Evolutionary conservation across 2,329 filamentous ascomycete genomes (phyloP).

Genomic region (Fusarium bulbicola): DNA sequence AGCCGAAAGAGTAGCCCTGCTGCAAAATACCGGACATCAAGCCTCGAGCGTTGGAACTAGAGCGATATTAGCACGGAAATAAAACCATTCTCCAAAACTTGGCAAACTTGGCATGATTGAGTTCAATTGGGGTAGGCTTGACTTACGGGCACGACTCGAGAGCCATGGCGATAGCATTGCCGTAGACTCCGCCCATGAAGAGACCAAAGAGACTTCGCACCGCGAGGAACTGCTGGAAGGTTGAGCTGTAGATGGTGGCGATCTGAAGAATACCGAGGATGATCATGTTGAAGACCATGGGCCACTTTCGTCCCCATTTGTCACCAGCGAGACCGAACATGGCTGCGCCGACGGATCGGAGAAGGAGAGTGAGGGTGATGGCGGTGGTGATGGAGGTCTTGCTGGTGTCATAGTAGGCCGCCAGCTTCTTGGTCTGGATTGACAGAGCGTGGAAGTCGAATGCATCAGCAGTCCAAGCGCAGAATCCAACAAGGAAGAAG

Average conservation of each 20-base stretch:
- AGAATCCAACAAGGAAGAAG: conserved; percentile 78
- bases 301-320: conserved; percentile 83
- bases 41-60: conserved; percentile 71
- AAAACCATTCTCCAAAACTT: conserved; percentile 29
- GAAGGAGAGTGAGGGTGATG: conserved; percentile 78
- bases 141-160: conserved; percentile 75
- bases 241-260: conserved; percentile 78
- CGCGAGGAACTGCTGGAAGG: conserved; percentile 78
- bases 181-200: conserved; percentile 85
- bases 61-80: conserved; percentile 31
- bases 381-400: conserved; percentile 77
- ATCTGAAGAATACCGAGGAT: conserved; percentile 73
- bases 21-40: conserved; percentile 85
- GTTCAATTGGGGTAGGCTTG: neutral
- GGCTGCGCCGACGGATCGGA: conserved; percentile 79
- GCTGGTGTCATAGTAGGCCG: conserved; percentile 57
- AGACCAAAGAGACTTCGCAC: conserved; percentile 78
- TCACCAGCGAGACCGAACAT: conserved; percentile 81
- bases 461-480: conserved; percentile 82
- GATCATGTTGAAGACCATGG: conserved; percentile 83
- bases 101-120: neutral
- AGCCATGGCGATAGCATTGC: conserved; percentile 81
- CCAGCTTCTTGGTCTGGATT: conserved; percentile 79
- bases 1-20: conserved; percentile 83
- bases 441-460: conserved; percentile 86